Percentiles rank a stretch among this genome's conserved stretches.
phyloP scores from a whole-genome alignment of 352 stramenopile species.

The Phytophthora sp. region DNA sequence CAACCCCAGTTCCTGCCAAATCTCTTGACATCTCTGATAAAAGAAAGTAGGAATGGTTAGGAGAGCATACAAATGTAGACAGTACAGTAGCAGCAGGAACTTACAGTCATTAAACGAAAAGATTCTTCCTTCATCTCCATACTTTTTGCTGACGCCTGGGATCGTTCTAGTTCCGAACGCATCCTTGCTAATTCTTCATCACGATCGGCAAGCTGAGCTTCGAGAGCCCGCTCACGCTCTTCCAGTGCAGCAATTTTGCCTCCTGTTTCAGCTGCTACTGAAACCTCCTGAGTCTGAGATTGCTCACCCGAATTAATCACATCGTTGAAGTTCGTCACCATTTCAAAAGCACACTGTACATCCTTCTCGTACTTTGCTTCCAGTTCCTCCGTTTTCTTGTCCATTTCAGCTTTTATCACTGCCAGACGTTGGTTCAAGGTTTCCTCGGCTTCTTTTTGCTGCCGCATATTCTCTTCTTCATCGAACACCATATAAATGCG shows the following conservation, averaged over 20 bases:
- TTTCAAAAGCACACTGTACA: slow-evolving; percentile 36
- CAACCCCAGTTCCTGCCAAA: slow-evolving; percentile 67
- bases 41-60: slow-evolving; percentile 2
- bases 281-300: slow-evolving; percentile 13
- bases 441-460: slow-evolving; percentile 17
- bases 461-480: slow-evolving; percentile 28
- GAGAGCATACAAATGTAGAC: neutral
- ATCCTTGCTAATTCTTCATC: slow-evolving; percentile 33
- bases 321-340: slow-evolving; percentile 42
- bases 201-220: slow-evolving; percentile 33
- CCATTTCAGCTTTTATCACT: slow-evolving; percentile 26
- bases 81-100: slow-evolving; percentile 13
- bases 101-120: slow-evolving; percentile 62
- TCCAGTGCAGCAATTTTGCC: slow-evolving; percentile 31
- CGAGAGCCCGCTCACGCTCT: slow-evolving; percentile 20
- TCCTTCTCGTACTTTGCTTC: slow-evolving; percentile 44
- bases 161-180: slow-evolving; percentile 28
- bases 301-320: slow-evolving; percentile 3
- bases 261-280: slow-evolving; percentile 21
- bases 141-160: slow-evolving; percentile 45
- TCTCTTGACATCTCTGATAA: slow-evolving; percentile 65
- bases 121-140: slow-evolving; percentile 67
- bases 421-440: slow-evolving; percentile 4
- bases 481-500: slow-evolving; percentile 43
- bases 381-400: slow-evolving; percentile 32